Conservation (phyloP, 2,329 filamentous ascomycete genomes). For the Hymenoscyphus linearis region DNA sequence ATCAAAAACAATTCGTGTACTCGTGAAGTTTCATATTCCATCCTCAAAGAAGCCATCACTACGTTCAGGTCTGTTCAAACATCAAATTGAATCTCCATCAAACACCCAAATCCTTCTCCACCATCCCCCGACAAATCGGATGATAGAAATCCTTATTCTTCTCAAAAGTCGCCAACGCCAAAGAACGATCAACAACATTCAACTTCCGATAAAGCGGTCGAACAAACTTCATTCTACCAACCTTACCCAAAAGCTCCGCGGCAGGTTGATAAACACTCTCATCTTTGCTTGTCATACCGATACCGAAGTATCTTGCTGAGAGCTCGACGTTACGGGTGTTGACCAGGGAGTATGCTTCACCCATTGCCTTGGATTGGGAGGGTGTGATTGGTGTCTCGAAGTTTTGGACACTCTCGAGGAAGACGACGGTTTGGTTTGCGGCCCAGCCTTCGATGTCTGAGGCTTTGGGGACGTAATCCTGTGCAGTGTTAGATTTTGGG, state of each 20-base stretch:
- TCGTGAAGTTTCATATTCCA: no score
- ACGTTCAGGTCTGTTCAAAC: no score
- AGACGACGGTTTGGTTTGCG: slow-evolving; percentile 86
- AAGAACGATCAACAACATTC: slow-evolving; percentile 64
- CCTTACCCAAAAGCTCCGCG: slow-evolving; percentile 68
- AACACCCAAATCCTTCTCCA: slow-evolving; percentile 69
- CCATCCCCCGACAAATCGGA: slow-evolving; percentile 81
- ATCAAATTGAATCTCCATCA: not conserved
- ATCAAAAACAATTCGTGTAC: not conserved
- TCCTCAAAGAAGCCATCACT: no score
- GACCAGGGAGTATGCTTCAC: slow-evolving; percentile 66
- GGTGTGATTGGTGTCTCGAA: slow-evolving; percentile 59
- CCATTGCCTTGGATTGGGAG: slow-evolving; percentile 65
- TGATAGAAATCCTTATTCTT: slow-evolving; percentile 92
- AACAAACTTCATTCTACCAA: slow-evolving; percentile 97
- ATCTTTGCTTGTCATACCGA: slow-evolving; percentile 73
- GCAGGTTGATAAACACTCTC: slow-evolving; percentile 63
- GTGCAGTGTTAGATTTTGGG: not conserved
- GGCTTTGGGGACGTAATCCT: slow-evolving; percentile 56
- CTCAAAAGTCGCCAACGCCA: slow-evolving; percentile 79
- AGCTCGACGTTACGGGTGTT: slow-evolving; percentile 84
- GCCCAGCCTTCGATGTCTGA: slow-evolving; percentile 70
- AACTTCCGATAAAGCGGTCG: slow-evolving; percentile 75
- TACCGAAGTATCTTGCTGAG: slow-evolving; percentile 70
- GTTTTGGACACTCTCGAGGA: slow-evolving; percentile 73